These are phyloP conservation scores for Euphorbia tirucalli DNA, from an alignment of 345 rosid species.

Conservation along the genomic window DNA sequence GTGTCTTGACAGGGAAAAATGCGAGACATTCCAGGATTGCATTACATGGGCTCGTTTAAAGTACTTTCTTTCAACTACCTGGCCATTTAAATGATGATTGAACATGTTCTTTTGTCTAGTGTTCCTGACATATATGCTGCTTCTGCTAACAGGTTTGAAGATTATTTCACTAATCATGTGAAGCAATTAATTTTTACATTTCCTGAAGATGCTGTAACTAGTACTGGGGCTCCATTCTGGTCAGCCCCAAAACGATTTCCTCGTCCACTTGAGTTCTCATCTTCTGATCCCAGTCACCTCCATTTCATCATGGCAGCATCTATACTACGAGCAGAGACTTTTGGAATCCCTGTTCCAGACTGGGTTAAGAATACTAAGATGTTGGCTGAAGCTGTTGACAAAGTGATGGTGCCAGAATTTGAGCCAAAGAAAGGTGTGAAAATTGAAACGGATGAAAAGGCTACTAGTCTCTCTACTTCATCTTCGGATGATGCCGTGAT, in stretches of 20 bases:
- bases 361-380: slow-evolving; percentile 63
- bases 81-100: not conserved
- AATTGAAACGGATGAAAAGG: slow-evolving; percentile 92
- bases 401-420: slow-evolving; percentile 81
- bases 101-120: not conserved
- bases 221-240: slow-evolving; percentile 96
- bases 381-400: slow-evolving; percentile 69
- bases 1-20: slow-evolving; percentile 88
- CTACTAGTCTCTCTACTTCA: slow-evolving; percentile 65
- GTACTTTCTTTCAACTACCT: slow-evolving; percentile 32
- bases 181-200: slow-evolving; percentile 84
- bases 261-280: slow-evolving; percentile 67
- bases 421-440: slow-evolving; percentile 77
- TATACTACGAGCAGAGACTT: slow-evolving; percentile 85
- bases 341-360: slow-evolving; percentile 79
- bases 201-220: slow-evolving; percentile 92
- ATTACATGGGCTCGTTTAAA: slow-evolving; percentile 90
- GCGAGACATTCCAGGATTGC: slow-evolving; percentile 87
- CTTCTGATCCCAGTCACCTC: slow-evolving; percentile 64
- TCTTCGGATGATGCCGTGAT: slow-evolving; percentile 83
- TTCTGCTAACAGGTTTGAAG: slow-evolving; percentile 70
- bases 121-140: slow-evolving; percentile 21
- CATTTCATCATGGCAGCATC: slow-evolving; percentile 74
- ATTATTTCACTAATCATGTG: slow-evolving; percentile 77
- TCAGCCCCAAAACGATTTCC: slow-evolving; percentile 99